Evolutionary conservation across 371 early-diverging fungal genomes (phyloP).

Genomic region (Umbelopsis sp.): DNA sequence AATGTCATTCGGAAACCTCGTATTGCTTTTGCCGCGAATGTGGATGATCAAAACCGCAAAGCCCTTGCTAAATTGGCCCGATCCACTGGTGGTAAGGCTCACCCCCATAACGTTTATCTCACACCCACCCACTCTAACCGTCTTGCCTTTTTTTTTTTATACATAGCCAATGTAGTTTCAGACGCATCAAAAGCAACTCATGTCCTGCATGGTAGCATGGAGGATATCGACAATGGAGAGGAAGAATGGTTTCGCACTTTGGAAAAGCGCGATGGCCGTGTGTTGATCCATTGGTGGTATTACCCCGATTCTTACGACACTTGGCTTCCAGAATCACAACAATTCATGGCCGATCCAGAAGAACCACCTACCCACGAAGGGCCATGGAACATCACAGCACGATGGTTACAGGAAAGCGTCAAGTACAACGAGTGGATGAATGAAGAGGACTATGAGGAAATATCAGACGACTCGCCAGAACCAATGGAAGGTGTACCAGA

Average conservation of each 20-base stretch:
- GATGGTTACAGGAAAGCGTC: constrained; percentile 79
- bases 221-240: constrained; percentile 49
- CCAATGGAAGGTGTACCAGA: constrained; percentile 7
- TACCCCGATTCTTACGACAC: constrained; percentile 84
- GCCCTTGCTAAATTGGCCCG: constrained; percentile 41
- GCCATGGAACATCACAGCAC: constrained; percentile 69
- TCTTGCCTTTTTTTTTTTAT: not conserved
- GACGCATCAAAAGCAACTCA: constrained; percentile 63
- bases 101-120: not conserved
- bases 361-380: constrained; percentile 67
- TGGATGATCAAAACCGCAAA: constrained; percentile 44
- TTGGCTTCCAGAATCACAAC: constrained; percentile 72
- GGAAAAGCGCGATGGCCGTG: constrained; percentile 67
- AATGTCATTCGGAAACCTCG: constrained; percentile 44
- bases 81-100: constrained; percentile 52
- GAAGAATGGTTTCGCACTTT: constrained; percentile 79
- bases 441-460: constrained; percentile 76
- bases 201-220: constrained; percentile 55
- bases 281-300: constrained; percentile 83
- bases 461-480: constrained; percentile 10
- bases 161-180: constrained; percentile 46
- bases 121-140: not conserved
- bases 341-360: constrained; percentile 68
- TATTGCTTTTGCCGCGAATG: constrained; percentile 54
- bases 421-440: constrained; percentile 80